phyloP scores from a whole-genome alignment of 176 grass and related monocot genomes.

The Aegilops speltoides region DNA sequence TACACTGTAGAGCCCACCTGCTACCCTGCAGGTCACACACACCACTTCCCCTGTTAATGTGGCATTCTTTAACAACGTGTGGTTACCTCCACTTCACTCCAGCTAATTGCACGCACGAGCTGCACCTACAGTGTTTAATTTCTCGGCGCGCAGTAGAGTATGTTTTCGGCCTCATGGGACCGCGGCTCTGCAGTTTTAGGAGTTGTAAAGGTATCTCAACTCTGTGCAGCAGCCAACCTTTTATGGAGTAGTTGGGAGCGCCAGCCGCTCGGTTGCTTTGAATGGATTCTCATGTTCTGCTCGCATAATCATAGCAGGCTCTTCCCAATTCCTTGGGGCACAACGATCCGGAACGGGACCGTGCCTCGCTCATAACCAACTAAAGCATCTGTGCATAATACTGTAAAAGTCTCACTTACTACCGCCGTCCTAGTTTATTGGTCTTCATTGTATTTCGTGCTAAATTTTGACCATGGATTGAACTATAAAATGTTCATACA shows the following conservation, averaged over 20 bases:
- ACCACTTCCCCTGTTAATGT: neutral
- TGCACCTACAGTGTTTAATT: neutral
- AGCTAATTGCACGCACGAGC: neutral
- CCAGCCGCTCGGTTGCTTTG: too few species aligned
- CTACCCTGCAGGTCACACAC: neutral
- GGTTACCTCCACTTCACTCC: neutral
- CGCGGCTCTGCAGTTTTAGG: neutral
- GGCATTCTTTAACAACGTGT: slow-evolving; percentile 1
- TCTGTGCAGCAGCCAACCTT: too few species aligned
- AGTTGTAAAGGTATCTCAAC: too few species aligned
- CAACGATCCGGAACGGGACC: neutral
- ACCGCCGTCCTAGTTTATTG: too few species aligned
- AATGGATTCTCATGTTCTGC: neutral
- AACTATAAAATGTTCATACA: too few species aligned
- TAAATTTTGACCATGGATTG: too few species aligned
- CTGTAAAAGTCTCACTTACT: neutral
- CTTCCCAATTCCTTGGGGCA: neutral
- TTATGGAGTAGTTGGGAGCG: too few species aligned
- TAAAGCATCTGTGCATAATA: too few species aligned
- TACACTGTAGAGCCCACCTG: neutral
- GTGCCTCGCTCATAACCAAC: neutral
- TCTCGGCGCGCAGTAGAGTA: neutral
- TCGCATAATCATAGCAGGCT: neutral
- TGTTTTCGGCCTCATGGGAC: neutral
- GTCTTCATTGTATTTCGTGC: too few species aligned